Conservation (phyloP, 2,329 filamentous ascomycete genomes). For the Penicillium sp. region DNA sequence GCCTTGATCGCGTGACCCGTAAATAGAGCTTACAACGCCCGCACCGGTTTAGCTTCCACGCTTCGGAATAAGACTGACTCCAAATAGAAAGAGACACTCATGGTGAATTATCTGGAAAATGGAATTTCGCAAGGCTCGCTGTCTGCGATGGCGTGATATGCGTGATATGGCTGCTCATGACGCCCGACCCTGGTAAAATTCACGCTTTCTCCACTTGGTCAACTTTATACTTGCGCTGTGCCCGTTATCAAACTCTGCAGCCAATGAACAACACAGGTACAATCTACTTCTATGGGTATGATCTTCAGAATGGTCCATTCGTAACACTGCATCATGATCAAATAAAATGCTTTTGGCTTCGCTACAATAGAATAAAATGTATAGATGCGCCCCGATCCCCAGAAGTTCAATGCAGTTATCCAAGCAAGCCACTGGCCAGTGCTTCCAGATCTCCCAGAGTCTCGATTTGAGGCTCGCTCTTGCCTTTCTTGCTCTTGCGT, state of each 20-base stretch:
- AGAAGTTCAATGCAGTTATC: slow-evolving; percentile 19
- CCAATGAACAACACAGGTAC: too few species aligned
- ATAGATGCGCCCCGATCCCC: slow-evolving; percentile 10
- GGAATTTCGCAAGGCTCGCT: not conserved
- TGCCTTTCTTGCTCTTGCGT: slow-evolving; percentile 26
- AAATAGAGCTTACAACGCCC: too few species aligned
- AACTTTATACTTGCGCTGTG: not conserved
- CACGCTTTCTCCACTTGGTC: too few species aligned
- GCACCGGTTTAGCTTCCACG: not conserved
- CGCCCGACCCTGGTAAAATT: too few species aligned
- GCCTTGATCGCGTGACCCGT: slow-evolving; percentile 19
- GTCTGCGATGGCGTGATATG: too few species aligned
- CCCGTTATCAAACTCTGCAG: not conserved
- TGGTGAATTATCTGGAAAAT: too few species aligned
- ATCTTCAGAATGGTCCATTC: too few species aligned
- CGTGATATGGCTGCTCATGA: too few species aligned
- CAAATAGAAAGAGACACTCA: not conserved
- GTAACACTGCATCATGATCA: not conserved
- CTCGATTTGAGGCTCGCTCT: slow-evolving; percentile 31
- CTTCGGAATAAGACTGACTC: not conserved
- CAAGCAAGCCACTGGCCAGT: slow-evolving; percentile 42
- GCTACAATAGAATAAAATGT: slow-evolving; percentile 17
- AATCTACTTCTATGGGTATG: too few species aligned
- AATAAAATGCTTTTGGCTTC: slow-evolving; percentile 24
- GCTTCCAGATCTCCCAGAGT: slow-evolving; percentile 47